Percentiles rank a stretch among this genome's conserved stretches.
phyloP scores from a whole-genome alignment of 345 rosid genomes.

The Kernera saxatilis region DNA sequence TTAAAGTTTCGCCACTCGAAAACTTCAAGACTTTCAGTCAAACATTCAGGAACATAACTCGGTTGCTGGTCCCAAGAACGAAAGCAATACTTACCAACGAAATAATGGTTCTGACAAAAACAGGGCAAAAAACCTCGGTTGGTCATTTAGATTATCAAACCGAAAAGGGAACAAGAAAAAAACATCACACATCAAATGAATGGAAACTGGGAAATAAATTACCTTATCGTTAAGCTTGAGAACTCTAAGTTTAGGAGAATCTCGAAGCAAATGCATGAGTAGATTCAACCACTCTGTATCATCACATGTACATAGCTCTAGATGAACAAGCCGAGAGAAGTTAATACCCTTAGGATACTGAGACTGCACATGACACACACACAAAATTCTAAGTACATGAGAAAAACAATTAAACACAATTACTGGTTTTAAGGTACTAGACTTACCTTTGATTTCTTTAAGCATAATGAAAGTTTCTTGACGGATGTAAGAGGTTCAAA shows the following conservation, averaged over 20 bases:
- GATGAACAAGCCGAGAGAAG: not conserved
- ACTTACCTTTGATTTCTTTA: not conserved
- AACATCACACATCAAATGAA: not conserved
- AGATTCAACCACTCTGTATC: not conserved
- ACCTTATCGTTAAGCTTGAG: not conserved
- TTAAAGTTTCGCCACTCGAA: not conserved
- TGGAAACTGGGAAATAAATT: no score
- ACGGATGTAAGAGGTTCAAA: not conserved
- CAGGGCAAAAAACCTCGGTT: not conserved
- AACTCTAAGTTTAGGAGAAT: not conserved
- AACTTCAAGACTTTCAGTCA: not conserved
- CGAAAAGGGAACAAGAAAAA: not conserved
- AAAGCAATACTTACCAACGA: not conserved
- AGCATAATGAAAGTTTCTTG: not conserved
- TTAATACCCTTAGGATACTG: not conserved
- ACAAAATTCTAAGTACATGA: not conserved
- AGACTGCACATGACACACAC: not conserved
- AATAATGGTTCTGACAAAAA: not conserved
- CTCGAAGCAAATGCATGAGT: not conserved
- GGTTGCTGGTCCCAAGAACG: not conserved
- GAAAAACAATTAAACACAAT: not conserved
- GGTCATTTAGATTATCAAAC: not conserved
- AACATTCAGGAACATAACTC: slow-evolving; percentile 2
- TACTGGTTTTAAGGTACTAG: not conserved
- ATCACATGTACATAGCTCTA: slow-evolving; percentile 2